phyloP scores from a whole-genome alignment of 1,139 yeast genomes.

The Yamadazyma mexicana region DNA sequence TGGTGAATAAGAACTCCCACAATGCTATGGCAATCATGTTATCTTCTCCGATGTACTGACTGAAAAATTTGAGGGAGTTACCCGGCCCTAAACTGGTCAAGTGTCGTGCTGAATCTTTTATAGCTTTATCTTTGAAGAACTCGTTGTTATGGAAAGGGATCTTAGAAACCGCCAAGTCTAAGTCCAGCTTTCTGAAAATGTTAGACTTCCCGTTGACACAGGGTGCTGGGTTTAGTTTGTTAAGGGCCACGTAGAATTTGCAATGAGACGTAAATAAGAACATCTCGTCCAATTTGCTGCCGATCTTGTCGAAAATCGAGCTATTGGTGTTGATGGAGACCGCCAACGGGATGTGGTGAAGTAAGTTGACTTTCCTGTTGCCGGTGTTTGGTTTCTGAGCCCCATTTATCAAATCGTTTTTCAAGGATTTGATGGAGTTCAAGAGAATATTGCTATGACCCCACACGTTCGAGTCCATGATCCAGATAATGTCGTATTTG shows the following conservation, averaged over 20 bases:
- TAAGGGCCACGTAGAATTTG: conserved; percentile 78
- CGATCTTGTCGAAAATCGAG: conserved; percentile 36
- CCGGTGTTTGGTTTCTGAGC: conserved; percentile 17
- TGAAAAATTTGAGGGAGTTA: conserved; percentile 59
- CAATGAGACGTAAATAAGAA: conserved; percentile 81
- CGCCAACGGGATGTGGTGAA: conserved; percentile 80
- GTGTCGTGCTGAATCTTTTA: conserved; percentile 31
- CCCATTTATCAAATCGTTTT: conserved; percentile 50
- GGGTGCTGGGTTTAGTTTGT: conserved; percentile 76
- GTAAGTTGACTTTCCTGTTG: conserved; percentile 56
- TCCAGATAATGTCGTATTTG: conserved; percentile 76
- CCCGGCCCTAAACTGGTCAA: conserved; percentile 47
- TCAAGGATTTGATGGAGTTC: conserved; percentile 63
- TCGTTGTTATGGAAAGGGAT: conserved; percentile 22
- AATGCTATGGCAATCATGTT: conserved; percentile 88
- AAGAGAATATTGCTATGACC: conserved; percentile 63
- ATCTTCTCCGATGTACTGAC: conserved; percentile 87
- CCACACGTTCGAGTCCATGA: conserved; percentile 88
- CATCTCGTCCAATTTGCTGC: conserved; percentile 84
- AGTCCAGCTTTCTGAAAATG: conserved; percentile 65
- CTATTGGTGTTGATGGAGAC: conserved; percentile 30
- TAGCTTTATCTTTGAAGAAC: conserved; percentile 33
- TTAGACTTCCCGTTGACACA: conserved; percentile 95
- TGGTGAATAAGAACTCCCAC: conserved; percentile 68
- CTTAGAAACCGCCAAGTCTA: conserved; percentile 61